Base-by-base conservation (phyloP, 148 eudicot species). In the Rhododendron ovatum region DNA sequence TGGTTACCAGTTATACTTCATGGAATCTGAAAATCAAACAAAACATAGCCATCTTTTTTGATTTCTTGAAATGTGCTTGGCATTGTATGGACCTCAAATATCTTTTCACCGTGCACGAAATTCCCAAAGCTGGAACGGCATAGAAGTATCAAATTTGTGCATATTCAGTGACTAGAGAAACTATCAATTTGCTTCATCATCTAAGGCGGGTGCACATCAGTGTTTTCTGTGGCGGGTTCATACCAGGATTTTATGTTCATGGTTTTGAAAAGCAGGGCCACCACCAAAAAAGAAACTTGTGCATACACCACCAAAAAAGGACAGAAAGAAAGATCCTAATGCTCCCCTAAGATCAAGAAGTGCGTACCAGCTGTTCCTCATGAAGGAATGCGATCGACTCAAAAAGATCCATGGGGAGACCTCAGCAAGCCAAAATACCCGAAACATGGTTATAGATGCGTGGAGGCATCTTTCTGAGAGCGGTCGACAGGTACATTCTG, bases 401-500 rank as follows among this genome's bases (percentile, higher is more conserved):
- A 92, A 82, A 84, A 61, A 41, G 45, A 74, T 88, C 65, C 86
- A 86, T 28, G 91, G 91, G 83, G 91, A 89, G 83, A 80, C n/a
- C 74, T 86, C 88, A 6, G 82, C 74, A 84, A 78, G 26, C 83
- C 79, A 9, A 5, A 91, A 71, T 80, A 24, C 81, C n/a, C 78
- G 90, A 35, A 50, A 80, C 76, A 88, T 88, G 92, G 92, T 85
- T 20, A 86, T n/a, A 33, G 73, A 84, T 2, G 87, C 90, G 22
- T 92, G 93, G 93, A 88, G 86, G 87, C 17, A 5, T 78, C 92
- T 92, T 82, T 80, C 94, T 48, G 35, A 77, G 48, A 78, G 65
- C 17, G 90, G 87, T 37, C 84, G 86, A 35, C 75, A 63, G 94
- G 92, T 90, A 86, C 18, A 47, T 22, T 41, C 3, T 28, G 0